Conservation (phyloP, 2,329 filamentous ascomycete genomes). For the Elsinoe batatas region DNA sequence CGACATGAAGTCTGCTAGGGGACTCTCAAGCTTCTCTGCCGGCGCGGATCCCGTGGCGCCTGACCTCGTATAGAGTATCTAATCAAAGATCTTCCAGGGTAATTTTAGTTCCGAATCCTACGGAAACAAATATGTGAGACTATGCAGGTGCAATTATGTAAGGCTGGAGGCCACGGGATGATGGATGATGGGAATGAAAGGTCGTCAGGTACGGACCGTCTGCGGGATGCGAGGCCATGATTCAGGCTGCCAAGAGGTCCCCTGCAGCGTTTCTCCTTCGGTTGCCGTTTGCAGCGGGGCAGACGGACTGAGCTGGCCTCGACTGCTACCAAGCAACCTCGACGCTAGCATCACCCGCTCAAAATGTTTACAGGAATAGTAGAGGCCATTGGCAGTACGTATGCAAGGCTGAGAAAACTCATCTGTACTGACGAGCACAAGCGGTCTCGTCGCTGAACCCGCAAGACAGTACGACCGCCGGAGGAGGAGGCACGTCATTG, state of each 20-base stretch:
- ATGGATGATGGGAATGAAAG: neutral
- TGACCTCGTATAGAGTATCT: too few species aligned
- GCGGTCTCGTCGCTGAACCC: slow-evolving; percentile 73
- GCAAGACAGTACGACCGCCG: slow-evolving; percentile 61
- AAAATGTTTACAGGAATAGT: slow-evolving; percentile 94
- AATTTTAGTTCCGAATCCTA: neutral
- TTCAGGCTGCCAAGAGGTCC: neutral
- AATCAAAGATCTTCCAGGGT: neutral
- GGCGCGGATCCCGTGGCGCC: too few species aligned
- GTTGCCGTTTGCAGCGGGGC: neutral
- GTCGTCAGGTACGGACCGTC: neutral
- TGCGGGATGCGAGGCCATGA: neutral
- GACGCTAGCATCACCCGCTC: neutral
- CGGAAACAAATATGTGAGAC: neutral
- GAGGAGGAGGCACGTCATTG: slow-evolving; percentile 75
- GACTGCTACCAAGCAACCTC: neutral
- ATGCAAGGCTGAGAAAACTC: neutral
- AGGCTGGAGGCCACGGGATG: neutral
- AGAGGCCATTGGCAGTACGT: slow-evolving; percentile 81
- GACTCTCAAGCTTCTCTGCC: too few species aligned
- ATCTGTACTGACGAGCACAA: slow-evolving; percentile 34
- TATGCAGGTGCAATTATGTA: neutral
- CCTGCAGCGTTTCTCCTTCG: too few species aligned
- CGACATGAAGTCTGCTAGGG: too few species aligned
- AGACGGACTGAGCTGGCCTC: neutral